Percentiles rank a stretch among this genome's conserved stretches.
Conservation (phyloP, 768 basidiomycete species). For the Panaeolus cyanescens region DNA sequence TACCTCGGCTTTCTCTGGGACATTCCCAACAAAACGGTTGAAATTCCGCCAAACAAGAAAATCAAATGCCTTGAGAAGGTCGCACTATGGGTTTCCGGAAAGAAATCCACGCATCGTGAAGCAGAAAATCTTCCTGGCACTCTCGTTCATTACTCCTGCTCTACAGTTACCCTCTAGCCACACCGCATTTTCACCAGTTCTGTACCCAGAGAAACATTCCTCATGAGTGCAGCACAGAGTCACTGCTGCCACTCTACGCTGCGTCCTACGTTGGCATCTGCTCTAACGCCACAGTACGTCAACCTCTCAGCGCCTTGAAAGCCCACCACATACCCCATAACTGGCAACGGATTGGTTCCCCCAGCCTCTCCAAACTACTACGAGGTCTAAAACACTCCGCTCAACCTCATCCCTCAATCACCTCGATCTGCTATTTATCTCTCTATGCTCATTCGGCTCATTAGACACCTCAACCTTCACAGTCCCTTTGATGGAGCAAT, state of each 20-base stretch:
- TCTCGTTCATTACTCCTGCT: conserved; percentile 35
- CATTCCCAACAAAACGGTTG: conserved; percentile 24
- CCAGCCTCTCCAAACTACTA: conserved; percentile 23
- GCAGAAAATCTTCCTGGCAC: conserved; percentile 31
- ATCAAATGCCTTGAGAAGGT: conserved; percentile 28
- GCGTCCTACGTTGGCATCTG: conserved; percentile 20
- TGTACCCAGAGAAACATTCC: conserved; percentile 22
- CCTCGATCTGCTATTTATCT: conserved; percentile 20
- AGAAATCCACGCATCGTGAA: conserved; percentile 15
- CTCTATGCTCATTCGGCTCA: conserved; percentile 19
- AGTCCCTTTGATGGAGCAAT: conserved; percentile 22
- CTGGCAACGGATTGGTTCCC: conserved; percentile 19
- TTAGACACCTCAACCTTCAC: conserved; percentile 13
- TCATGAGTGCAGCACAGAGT: conserved; percentile 4
- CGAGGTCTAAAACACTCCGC: conserved; percentile 23
- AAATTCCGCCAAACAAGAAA: conserved; percentile 31
- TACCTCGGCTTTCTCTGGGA: conserved; percentile 43
- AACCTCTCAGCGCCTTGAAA: conserved; percentile 24
- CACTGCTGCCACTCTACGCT: no score
- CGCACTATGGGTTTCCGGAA: conserved; percentile 10
- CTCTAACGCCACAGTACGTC: conserved; percentile 18
- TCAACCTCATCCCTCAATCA: conserved; percentile 15
- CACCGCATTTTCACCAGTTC: conserved; percentile 18
- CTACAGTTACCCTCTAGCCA: conserved; percentile 29
- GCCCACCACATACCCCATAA: conserved; percentile 35